Evolutionary conservation across 495 filamentous ascomycete genomes (phyloP), one percentile per base, ranked within the genome.

Genomic region (Extremus antarcticus): DNA sequence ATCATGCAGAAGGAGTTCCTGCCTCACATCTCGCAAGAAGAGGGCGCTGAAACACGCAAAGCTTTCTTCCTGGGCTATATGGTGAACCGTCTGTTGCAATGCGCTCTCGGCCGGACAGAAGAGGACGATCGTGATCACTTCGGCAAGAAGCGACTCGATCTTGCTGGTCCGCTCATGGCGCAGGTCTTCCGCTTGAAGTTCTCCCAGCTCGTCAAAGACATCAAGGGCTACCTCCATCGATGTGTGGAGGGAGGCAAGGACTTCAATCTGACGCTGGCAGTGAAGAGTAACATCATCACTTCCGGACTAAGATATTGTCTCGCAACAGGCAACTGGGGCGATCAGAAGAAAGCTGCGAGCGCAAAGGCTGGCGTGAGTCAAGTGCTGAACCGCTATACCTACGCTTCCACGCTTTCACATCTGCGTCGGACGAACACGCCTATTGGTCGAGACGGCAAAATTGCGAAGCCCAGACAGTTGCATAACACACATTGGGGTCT

Each of bases 401-500:
- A 92, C 65, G 85, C 94, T 19, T 97, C 94, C 25, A 95, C 90
- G 2, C 71, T 99, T 20, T 97, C 94, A 4, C 94, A 97, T 83
- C 77, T 99, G 64, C 82, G 94, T 55, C 82, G 92, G 57, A 99
- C 94, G 13, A 97, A 99, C 68, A 97, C 94, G 0, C 92, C 94
- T 0, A 95, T 99, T 61, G 92, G 94, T 25, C 82, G 94, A 68
- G 94, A 97, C 67, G 94, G 92, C 54, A 99, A 99, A 70, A 88
- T 99, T 59, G 94, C 94, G 40, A 97, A 97, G 69, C 92, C 92
- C 2, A 86, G 92, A 48, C 94, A 97, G 70, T 80, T 99, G 46
- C 92, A 99, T 74, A 97, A 97, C 69, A 96, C 92, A 0, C 92
- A 99, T 68, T 99, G 94, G 94, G 92, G 92, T 50, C 73, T 97